Evolutionary conservation across 2,329 filamentous ascomycete species (phyloP).

Genomic region (Corniculantispora saksenae): DNA sequence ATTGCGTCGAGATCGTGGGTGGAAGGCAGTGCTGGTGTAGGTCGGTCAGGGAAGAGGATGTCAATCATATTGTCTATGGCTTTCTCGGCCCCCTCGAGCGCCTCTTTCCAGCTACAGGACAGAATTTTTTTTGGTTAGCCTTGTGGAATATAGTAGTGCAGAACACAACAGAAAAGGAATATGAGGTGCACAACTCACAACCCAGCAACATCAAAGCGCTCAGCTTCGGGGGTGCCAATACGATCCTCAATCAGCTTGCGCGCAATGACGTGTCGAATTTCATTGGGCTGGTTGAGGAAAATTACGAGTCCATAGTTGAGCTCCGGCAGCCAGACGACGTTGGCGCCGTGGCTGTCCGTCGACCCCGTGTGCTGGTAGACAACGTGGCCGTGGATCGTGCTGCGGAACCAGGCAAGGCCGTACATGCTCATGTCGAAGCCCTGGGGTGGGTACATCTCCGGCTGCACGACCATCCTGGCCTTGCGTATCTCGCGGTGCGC

Average conservation of each 20-base stretch:
- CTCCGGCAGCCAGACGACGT: conserved; percentile 36
- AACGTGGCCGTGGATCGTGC: conserved; percentile 29
- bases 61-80: conserved; percentile 35
- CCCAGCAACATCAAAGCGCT: conserved; percentile 24
- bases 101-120: background rate
- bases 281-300: conserved; percentile 44
- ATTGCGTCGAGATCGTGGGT: conserved; percentile 36
- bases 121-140: background rate
- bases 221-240: conserved; percentile 24
- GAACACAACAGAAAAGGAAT: too few relatives aligned
- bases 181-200: conserved; percentile 24
- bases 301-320: conserved; percentile 33
- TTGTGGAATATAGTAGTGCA: too few relatives aligned
- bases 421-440: conserved; percentile 25
- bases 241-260: conserved; percentile 35
- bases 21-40: conserved; percentile 36
- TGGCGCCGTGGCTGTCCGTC: conserved; percentile 28
- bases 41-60: conserved; percentile 39
- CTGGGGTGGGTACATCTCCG: conserved; percentile 29
- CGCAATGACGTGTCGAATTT: conserved; percentile 31
- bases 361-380: conserved; percentile 34
- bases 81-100: background rate
- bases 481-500: conserved; percentile 32
- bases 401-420: conserved; percentile 32
- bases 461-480: conserved; percentile 28